Percentiles rank a stretch among this genome's conserved stretches.
These are phyloP conservation scores for Cladophialophora yegresii DNA, from an alignment of 2,329 filamentous ascomycete species.

Conservation along the genomic window DNA sequence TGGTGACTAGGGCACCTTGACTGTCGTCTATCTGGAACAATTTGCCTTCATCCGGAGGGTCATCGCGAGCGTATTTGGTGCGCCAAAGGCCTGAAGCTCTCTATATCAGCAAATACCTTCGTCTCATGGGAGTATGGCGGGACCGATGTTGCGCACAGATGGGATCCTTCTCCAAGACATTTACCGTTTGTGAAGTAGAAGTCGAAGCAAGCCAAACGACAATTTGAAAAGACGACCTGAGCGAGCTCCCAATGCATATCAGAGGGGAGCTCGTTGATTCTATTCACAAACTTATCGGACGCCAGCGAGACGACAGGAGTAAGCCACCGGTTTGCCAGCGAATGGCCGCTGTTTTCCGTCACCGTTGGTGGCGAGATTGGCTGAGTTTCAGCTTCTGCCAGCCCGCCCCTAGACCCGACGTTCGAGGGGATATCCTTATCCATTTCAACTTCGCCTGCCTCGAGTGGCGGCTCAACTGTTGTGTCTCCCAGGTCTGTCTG, in stretches of 20 bases:
- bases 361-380: not conserved
- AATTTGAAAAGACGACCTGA: not conserved
- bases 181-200: not conserved
- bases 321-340: not conserved
- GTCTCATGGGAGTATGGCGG: not conserved
- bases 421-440: not conserved
- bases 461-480: not conserved
- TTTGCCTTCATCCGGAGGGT: not conserved
- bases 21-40: not conserved
- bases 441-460: not conserved
- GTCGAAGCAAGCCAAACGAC: not conserved
- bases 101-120: not conserved
- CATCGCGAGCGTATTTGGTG: not conserved
- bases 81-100: not conserved
- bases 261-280: not conserved
- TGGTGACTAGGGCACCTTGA: not conserved
- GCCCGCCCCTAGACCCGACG: not conserved
- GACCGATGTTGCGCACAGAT: not conserved
- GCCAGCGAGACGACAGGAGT: not conserved
- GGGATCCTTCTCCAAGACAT: not conserved
- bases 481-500: not conserved
- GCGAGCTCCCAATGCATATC: not conserved
- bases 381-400: not conserved
- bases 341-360: not conserved
- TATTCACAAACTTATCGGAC: not conserved